Base-by-base conservation (phyloP, 2,329 filamentous ascomycete species). In the Arthrobotrys conoides region DNA sequence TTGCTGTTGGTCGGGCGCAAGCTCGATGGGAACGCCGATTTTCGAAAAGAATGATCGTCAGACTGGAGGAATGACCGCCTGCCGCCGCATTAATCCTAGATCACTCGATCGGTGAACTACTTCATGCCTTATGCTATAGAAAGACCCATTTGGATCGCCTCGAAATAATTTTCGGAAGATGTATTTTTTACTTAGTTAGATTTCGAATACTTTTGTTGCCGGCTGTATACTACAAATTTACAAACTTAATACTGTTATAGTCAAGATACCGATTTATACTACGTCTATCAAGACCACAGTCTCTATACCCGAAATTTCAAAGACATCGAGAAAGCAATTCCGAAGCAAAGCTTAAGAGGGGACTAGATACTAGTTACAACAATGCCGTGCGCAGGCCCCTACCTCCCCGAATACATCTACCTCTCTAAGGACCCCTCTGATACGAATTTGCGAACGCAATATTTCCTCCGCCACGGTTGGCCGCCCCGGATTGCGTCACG, bases 381-480 rank as follows among this genome's bases (percentile, higher is more conserved):
- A 24, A 71, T 71, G 69, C 69, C 69, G 8, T 71, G 69, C 30
- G 59, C 69, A 18, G 69, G 33, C 8, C 59, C 69, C 18, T 65
- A 65, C 44, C 59, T 71, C 18, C 44, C 44, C n/a, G 44, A 46
- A 18, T 18, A 46, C 16, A 46, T 46, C 44, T 46, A 46, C 44
- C 44, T 46, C n/a, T 20, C 44, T 1, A 41, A 41, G 20, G 20
- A 46, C n/a, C 44, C 44, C 6, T 20, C 44, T 4, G n/a, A 51
- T 27, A 12, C 20, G 16, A 14, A 20, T 27, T 9, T 8, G 3
- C n/a, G 22, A 30, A 33, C 27, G 5, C 14, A 46, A n/a, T 71
- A 63, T 46, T 71, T 71, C 30, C 41, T 30, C 44, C 44, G 30
- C 18, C 44, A 71, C 44, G 67, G 67, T 20, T 71, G 67, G 67